phyloP scores from a whole-genome alignment of 2,329 filamentous ascomycete species.

The Microcera coccophila region DNA sequence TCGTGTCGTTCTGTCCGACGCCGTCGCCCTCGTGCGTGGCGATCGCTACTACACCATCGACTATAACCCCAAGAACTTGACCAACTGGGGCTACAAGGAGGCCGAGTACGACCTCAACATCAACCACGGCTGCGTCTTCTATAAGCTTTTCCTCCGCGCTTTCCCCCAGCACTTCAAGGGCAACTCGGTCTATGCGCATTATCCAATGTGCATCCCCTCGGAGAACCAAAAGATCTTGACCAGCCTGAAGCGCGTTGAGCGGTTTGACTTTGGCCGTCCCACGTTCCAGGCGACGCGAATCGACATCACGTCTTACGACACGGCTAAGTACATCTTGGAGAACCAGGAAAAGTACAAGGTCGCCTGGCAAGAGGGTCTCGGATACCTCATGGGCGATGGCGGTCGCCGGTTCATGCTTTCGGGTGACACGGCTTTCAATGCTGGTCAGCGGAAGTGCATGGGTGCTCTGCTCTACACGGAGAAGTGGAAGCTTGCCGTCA shows the following conservation, averaged over 20 bases:
- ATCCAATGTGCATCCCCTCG: conserved; percentile 64
- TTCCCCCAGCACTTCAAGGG: conserved; percentile 76
- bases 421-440: conserved; percentile 46
- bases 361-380: conserved; percentile 60
- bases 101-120: conserved; percentile 67
- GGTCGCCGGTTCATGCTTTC: conserved; percentile 56
- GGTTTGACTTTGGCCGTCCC: conserved; percentile 68
- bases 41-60: conserved; percentile 78
- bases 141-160: conserved; percentile 75
- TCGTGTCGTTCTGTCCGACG: conserved; percentile 71
- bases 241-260: conserved; percentile 60
- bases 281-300: conserved; percentile 46
- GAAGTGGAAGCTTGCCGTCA: conserved; percentile 59
- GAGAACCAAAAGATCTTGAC: conserved; percentile 71
- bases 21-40: conserved; percentile 72
- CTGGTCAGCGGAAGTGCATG: conserved; percentile 50
- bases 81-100: conserved; percentile 80
- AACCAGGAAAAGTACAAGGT: conserved; percentile 60
- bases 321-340: conserved; percentile 58
- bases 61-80: conserved; percentile 68
- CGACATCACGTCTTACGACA: conserved; percentile 58
- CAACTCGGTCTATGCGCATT: conserved; percentile 79
- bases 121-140: conserved; percentile 79
- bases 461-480: conserved; percentile 57
- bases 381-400: conserved; percentile 56